Evolutionary conservation across 805 yeast genomes (phyloP).

Genomic region (Spencermartinsiella europaea): DNA sequence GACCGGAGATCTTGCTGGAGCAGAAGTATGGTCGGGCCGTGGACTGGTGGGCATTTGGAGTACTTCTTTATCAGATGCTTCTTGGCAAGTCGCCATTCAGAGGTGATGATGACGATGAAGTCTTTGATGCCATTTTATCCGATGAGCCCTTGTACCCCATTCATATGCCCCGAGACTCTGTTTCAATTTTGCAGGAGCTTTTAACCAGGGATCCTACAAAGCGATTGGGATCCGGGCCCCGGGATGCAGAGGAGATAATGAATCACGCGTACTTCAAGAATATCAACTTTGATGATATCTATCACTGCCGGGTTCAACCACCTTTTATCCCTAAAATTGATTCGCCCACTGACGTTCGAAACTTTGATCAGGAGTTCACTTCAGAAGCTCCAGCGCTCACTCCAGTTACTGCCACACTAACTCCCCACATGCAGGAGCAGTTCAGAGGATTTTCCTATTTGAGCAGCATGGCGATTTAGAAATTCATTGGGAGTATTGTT

Average conservation of each 20-base stretch:
- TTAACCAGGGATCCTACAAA: slow-evolving; percentile 80
- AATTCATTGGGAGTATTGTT: background rate
- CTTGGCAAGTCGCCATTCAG: slow-evolving; percentile 95
- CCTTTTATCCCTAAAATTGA: slow-evolving; percentile 87
- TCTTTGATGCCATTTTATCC: slow-evolving; percentile 90
- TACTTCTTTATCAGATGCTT: slow-evolving; percentile 90
- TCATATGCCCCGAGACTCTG: slow-evolving; percentile 96
- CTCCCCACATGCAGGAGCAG: slow-evolving; percentile 88
- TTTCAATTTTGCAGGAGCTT: slow-evolving; percentile 84
- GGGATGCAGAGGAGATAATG: slow-evolving; percentile 92
- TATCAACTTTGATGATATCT: slow-evolving; percentile 83
- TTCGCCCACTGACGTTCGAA: slow-evolving; percentile 84
- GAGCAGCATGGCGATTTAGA: slow-evolving; percentile 23
- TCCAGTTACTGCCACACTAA: slow-evolving; percentile 83
- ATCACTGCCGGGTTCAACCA: slow-evolving; percentile 66
- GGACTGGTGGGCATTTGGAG: slow-evolving; percentile 99
- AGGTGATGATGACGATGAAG: slow-evolving; percentile 96
- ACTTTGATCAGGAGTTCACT: slow-evolving; percentile 93
- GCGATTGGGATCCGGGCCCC: slow-evolving; percentile 81
- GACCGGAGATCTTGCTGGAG: slow-evolving; percentile 93
- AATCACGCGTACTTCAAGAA: slow-evolving; percentile 90
- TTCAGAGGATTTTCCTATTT: slow-evolving; percentile 92
- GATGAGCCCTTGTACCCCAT: slow-evolving; percentile 97
- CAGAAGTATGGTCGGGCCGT: slow-evolving; percentile 91
- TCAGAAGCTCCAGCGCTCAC: slow-evolving; percentile 91